Percentiles rank a stretch among this genome's conserved stretches.
Conservation (phyloP, 2,329 filamentous ascomycete species). For the Microsporum ferrugineum region DNA sequence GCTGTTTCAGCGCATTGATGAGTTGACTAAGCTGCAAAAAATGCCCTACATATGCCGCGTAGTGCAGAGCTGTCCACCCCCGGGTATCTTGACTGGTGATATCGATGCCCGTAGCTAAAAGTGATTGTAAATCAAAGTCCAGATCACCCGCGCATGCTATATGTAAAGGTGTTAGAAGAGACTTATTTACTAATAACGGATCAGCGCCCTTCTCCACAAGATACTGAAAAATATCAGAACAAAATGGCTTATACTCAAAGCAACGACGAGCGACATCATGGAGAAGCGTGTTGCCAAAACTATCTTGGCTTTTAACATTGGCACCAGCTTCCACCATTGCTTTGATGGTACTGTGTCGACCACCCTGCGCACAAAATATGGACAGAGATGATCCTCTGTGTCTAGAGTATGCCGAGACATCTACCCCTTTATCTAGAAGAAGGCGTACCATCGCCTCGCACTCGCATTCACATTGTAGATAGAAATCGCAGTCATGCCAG, state of each 20-base stretch:
- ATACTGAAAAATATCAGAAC: background rate
- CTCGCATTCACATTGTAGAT: background rate
- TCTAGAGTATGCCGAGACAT: background rate
- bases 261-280: background rate
- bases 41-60: background rate
- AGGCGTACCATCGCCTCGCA: conserved; percentile 1
- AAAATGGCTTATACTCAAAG: background rate
- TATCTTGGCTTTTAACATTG: conserved; percentile 3
- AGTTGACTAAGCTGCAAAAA: background rate
- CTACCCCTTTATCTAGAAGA: conserved; percentile 3
- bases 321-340: conserved; percentile 5
- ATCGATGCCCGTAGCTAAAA: conserved; percentile 2
- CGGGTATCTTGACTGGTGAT: background rate
- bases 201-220: conserved; percentile 2
- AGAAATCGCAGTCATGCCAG: background rate
- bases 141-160: background rate
- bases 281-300: conserved; percentile 4
- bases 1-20: background rate
- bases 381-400: background rate
- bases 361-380: background rate
- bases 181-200: conserved; percentile 1
- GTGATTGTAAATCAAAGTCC: background rate
- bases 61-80: conserved; percentile 7
- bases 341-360: conserved; percentile 1
- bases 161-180: conserved; percentile 2